Base-by-base conservation (phyloP, 371 early-diverging fungal species). In the Antonospora locustae region DNA sequence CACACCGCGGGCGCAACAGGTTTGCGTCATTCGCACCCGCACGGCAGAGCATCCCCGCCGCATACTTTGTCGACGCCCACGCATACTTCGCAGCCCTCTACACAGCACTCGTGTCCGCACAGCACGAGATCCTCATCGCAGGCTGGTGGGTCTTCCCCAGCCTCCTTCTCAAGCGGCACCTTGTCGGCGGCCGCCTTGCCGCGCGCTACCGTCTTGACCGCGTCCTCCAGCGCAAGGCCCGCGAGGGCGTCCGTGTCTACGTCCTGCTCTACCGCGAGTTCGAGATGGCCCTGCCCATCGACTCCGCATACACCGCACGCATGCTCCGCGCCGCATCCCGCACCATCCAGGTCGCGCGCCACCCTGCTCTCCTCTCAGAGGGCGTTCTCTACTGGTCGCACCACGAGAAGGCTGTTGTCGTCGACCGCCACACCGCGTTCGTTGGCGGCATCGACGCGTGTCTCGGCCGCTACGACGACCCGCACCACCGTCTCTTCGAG, bases 361-460 rank as follows among this genome's bases (percentile, higher is more conserved):
- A 66, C 54, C 63, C 67, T 16, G 64, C 65, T 6, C 61, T 58
- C 40, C 30, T 61, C 14, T 85, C 85, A 66, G 83, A 84, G 58
- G 71, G 75, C 83, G 84, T 20, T 25, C 43, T 55, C 30, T 59
- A 46, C 52, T 67, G 61, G 45, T 50, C 66, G 39, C 84, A 84
- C 55, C 85, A 85, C 67, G 85, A 87, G 76, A 90, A 90, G 79
- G 79, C 86, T 20, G 81, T 82, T 1, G 77, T 87, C 1, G 76
- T 90, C 0, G 90, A 90, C 70, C 77, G 81, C 54, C 75, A 79
- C 24, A 63, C 85, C 41, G 87, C 84, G 6, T 90, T 85, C 58
- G 77, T 86, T 34, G 90, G 90, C 47, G 90, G 90, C 0, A 75
- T 90, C 24, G 90, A 90, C 63, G 67, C 87, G 51, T 88, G 88